These are phyloP conservation scores for Ceratocystis alfenasii DNA, from an alignment of 2,329 filamentous ascomycete species.

Conservation along the genomic window DNA sequence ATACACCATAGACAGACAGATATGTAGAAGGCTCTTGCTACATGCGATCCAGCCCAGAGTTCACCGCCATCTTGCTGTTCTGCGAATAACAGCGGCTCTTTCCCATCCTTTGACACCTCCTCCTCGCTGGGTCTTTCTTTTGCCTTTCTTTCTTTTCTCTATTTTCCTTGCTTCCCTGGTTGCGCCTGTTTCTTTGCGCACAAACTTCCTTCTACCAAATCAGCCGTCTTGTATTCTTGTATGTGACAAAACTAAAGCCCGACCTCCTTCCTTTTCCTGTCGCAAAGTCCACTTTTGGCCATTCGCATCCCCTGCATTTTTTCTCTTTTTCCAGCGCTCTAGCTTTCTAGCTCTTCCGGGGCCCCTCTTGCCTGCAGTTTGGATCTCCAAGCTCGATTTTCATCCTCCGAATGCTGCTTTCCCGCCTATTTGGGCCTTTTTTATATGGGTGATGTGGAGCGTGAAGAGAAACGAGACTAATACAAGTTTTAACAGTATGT, in stretches of 20 bases:
- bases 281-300: conserved; percentile 9
- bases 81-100: not conserved
- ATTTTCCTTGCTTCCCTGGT: not conserved
- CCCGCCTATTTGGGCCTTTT: conserved; percentile 1
- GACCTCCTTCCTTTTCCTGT: conserved; percentile 20
- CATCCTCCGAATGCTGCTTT: not conserved
- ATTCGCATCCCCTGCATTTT: conserved; percentile 7
- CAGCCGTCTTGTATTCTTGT: not conserved
- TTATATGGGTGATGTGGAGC: not conserved
- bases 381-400: conserved; percentile 10
- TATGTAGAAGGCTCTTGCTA: not conserved
- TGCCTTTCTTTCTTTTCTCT: not conserved
- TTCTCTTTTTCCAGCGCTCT: not conserved
- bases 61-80: conserved; percentile 5
- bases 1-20: not conserved
- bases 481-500: not conserved
- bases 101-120: not conserved
- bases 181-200: not conserved
- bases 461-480: not conserved
- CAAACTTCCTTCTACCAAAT: not conserved
- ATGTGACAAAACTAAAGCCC: conserved; percentile 22
- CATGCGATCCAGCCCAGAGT: not conserved
- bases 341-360: not conserved
- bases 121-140: not conserved
- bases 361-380: conserved; percentile 8